Base-by-base conservation (phyloP, 768 basidiomycete genomes). In the Boletus coccyginus region DNA sequence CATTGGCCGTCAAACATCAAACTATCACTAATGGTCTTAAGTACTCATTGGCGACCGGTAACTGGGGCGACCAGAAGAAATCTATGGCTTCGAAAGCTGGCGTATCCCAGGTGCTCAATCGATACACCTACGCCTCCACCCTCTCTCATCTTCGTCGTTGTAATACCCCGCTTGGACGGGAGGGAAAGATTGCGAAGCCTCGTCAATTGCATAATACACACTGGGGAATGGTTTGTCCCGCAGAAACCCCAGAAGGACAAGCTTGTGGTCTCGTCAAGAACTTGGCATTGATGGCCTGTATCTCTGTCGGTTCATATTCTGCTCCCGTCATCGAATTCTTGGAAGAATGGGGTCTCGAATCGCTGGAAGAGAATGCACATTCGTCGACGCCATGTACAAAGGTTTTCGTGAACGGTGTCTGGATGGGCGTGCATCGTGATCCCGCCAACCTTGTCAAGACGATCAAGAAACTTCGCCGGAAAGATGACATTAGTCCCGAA, bases 161-260 rank as follows among this genome's bases (percentile, higher is more conserved):
- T 69, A 99, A 99, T 71, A 98, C 97, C 0, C 97, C 97, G 3
- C 84, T 99, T 47, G 97, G 97, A 53, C 89, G 97, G 56, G 97
- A 98, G 72, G 95, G 95, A 54, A 99, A 99, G 76, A 98, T 98
- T 57, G 97, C 97, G 45, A 98, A 98, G 71, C 97, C 97, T 54
- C 97, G 97, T 65, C 97, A 99, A 66, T 78, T 99, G 53, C 97
- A 99, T 73, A 99, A 99, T 67, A 98, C 97, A 1, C 97, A 99
- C 66, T 99, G 97, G 97, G 97, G 97, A 38, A 98, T 99, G 97
- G 97, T 99, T 19, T 99, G 97, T 69, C 97, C 97, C 42, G 97
- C 97, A 39, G 97, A 99, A 73, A 99, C 97, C 5, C 97, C 97
- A 2, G 97, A 99, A 85, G 97, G 97, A 45, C 97, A 98, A 72